Evolutionary conservation across 2,329 filamentous ascomycete species (phyloP), one percentile per base, ranked within the genome.

Genomic region (Neodidymelliopsis sp.): DNA sequence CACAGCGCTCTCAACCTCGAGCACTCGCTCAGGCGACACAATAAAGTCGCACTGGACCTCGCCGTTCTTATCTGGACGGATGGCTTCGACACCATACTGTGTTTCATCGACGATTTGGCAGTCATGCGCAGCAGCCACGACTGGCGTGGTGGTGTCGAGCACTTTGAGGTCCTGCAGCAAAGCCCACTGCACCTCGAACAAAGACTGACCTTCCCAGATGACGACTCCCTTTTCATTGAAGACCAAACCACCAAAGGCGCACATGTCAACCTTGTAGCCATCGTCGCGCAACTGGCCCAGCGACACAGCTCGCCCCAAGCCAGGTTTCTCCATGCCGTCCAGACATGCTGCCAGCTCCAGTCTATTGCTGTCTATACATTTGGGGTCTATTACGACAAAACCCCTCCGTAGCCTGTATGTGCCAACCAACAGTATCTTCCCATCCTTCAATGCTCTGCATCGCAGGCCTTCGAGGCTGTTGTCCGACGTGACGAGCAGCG

Each of bases 101-200:
- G 30, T 39, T 43, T 73, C 67, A 15, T 73, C 64, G 18, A 78
- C 56, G 8, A 77, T 65, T 57, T 78, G 76, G 44, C 74, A 77
- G 13, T 69, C 64, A 54, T 78, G 76, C 6, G 72, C 74, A 5
- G 77, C 44, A 5, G 69, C 71, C 2, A 72, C 59, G 2, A 71
- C 70, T 0, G 61, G 58, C 4, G 68, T 67, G 2, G 53, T 34
- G 5, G 36, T 11, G 4, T 41, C 43, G 6, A 77, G 60, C 9
- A 69, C 53, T 4, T 67, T 65, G 10, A 74, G 54, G 13, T 69
- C 65, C 19, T 62, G 66, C 19, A 78, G 57, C 57, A 78, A 69
- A 1, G 62, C 73, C 74, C 74, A 78, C 46, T 76, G 75, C 6
- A 78, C 63, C 35, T 78, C 75, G 33, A 78, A 77, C 33, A 73